phyloP scores from a whole-genome alignment of 1,139 yeast species.

The Saccharomycopsis phalli region DNA sequence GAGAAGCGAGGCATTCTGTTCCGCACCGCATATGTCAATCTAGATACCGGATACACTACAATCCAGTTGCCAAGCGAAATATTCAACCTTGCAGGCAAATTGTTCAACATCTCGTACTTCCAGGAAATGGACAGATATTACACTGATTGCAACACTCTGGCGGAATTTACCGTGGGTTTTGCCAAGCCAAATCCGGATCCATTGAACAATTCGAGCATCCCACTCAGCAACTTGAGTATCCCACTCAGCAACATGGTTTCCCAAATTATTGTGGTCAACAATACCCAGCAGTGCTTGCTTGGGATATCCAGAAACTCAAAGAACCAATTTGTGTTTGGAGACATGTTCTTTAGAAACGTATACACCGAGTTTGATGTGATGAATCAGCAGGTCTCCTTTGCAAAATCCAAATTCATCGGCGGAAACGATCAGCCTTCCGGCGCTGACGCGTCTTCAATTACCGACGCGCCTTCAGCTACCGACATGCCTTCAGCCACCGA shows the following conservation, averaged over 20 bases:
- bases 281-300: constrained; percentile 22
- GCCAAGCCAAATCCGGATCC: too few species aligned
- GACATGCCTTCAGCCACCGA: too few species aligned
- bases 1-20: constrained; percentile 4
- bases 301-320: constrained; percentile 26
- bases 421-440: too few species aligned
- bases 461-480: too few species aligned
- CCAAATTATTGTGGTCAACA: constrained; percentile 1
- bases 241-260: constrained; percentile 4
- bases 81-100: constrained; percentile 7
- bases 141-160: constrained; percentile 1
- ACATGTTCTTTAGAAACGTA: constrained; percentile 47
- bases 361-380: constrained; percentile 55
- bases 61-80: constrained; percentile 11
- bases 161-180: constrained; percentile 3
- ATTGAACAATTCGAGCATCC: too few species aligned
- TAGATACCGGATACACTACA: constrained; percentile 10
- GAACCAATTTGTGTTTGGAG: constrained; percentile 38
- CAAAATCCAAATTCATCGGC: too few species aligned
- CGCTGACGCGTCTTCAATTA: too few species aligned
- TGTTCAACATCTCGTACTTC: constrained; percentile 6
- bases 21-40: constrained; percentile 5
- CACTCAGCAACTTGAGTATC: constrained; percentile 10
- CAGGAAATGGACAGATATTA: constrained; percentile 4
- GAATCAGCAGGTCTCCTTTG: constrained; percentile 43